Percentiles rank a stretch among this genome's conserved stretches.
phyloP scores from a whole-genome alignment of 768 basidiomycete genomes.

The Mycena epipterygia region DNA sequence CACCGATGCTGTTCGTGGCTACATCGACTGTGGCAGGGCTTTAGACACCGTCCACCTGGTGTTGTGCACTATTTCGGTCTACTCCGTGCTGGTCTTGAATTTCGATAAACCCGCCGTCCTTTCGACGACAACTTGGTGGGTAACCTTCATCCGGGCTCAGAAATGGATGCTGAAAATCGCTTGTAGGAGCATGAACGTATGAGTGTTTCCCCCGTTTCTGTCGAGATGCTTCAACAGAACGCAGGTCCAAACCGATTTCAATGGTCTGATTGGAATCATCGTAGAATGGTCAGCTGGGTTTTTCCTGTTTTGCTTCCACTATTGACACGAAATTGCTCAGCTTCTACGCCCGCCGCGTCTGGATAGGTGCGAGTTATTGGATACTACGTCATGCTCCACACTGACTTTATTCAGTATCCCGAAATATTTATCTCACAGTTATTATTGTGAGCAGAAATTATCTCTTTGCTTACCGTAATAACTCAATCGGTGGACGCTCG shows the following conservation, averaged over 20 bases:
- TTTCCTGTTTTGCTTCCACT: not conserved
- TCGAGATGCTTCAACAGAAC: constrained; percentile 25
- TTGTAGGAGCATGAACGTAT: constrained; percentile 59
- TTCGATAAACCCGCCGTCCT: constrained; percentile 55
- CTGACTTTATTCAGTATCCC: constrained; percentile 53
- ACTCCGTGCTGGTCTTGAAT: constrained; percentile 63
- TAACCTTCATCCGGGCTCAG: not conserved
- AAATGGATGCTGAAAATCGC: not conserved
- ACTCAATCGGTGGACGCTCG: not conserved
- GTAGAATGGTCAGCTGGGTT: constrained; percentile 59
- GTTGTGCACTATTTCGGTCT: constrained; percentile 60
- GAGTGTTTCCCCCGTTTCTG: constrained; percentile 10
- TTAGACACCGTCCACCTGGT: constrained; percentile 61
- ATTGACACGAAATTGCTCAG: constrained; percentile 42
- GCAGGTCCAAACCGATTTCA: constrained; percentile 68
- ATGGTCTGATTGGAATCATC: constrained; percentile 64
- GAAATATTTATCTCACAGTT: constrained; percentile 55
- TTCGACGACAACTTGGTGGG: constrained; percentile 56
- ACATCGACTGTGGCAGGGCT: constrained; percentile 41
- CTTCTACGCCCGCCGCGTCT: constrained; percentile 67
- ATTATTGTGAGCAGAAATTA: constrained; percentile 53
- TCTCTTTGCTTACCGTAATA: not conserved
- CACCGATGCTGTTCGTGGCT: not conserved
- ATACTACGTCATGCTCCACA: not conserved
- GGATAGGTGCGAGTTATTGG: constrained; percentile 53